Evolutionary conservation across 176 grass and related monocot genomes (phyloP), one percentile per base, ranked within the genome.

Genomic region (Oryza meridionalis): DNA sequence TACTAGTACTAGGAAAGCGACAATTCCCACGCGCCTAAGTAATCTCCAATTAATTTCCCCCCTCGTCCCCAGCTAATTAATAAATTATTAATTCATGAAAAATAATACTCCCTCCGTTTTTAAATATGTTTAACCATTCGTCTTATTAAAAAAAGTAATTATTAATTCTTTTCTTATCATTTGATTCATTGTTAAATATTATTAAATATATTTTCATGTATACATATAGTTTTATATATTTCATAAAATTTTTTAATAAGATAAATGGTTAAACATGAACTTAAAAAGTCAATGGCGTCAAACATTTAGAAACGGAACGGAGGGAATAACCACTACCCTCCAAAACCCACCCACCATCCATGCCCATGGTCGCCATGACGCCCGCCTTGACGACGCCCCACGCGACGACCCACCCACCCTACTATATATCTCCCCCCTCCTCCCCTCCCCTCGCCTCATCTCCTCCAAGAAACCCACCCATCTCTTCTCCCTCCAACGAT

Each of bases 301-400:
- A 1, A 1, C 2, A 29, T 29, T 29, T 1, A 29, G 0, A 29
- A 29, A 29, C 27, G 26, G 26, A 29, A n/a, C n/a, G n/a, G 27
- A 29, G 1, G 2, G 27, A 1, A 74, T 75, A 21, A 32, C 59
- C 75, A 21, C 35, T 73, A 33, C 25, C 53, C 77, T 80, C 45
- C 75, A 71, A 78, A 85, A 11, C 65, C 46, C 77, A 81, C 85
- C 85, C 77, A 68, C 61, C 35, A 37, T 37, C 66, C 40, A 11
- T 40, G 33, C 29, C 66, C 40, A 11, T 40, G 33, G 17, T 62
- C 76, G 76, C 51, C 59, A 59, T 50, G 65, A 51, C 77, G 16
- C 63, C 46, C 12, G 17, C 33, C 75, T 53, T 67, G 84, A 86
- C 84, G 37, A 21, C 19, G 53, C 12, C 12, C 3, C 12, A 61